phyloP scores from a whole-genome alignment of 108 stramenopile species.

The Nitzschia sp. region DNA sequence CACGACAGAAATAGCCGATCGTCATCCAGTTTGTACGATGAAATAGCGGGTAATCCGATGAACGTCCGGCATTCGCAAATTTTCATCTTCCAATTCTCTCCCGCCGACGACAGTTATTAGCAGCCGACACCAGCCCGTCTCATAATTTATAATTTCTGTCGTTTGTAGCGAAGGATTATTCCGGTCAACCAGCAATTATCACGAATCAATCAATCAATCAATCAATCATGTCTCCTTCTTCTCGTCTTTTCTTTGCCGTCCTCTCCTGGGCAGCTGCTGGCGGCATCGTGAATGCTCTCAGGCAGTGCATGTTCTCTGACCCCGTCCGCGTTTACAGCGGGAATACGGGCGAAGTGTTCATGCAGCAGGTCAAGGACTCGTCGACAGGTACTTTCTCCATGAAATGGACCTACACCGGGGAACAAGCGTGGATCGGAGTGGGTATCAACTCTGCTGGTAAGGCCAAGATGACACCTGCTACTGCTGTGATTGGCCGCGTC shows the following conservation, averaged over 20 bases:
- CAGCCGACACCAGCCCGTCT: not conserved
- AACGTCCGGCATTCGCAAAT: not conserved
- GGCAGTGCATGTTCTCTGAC: not conserved
- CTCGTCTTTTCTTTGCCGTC: not conserved
- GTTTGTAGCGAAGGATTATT: not conserved
- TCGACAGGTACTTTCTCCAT: not conserved
- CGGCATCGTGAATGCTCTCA: not conserved
- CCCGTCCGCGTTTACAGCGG: not conserved
- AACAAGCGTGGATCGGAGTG: not conserved
- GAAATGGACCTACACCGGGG: not conserved
- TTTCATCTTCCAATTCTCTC: not conserved
- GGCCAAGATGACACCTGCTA: conserved; percentile 1
- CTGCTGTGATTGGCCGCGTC: not conserved
- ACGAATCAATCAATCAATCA: no score
- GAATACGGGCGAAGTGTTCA: not conserved
- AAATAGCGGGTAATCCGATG: not conserved
- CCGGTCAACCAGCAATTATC: no score
- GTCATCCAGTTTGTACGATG: no score
- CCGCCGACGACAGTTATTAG: not conserved
- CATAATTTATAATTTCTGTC: not conserved
- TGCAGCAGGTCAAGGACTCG: not conserved
- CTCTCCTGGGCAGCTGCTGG: not conserved
- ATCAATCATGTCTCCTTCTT: not conserved
- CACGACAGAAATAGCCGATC: no score
- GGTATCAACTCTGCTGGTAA: not conserved